Conservation (phyloP, 2,329 filamentous ascomycete genomes). For the Neofusicoccum laricinum region DNA sequence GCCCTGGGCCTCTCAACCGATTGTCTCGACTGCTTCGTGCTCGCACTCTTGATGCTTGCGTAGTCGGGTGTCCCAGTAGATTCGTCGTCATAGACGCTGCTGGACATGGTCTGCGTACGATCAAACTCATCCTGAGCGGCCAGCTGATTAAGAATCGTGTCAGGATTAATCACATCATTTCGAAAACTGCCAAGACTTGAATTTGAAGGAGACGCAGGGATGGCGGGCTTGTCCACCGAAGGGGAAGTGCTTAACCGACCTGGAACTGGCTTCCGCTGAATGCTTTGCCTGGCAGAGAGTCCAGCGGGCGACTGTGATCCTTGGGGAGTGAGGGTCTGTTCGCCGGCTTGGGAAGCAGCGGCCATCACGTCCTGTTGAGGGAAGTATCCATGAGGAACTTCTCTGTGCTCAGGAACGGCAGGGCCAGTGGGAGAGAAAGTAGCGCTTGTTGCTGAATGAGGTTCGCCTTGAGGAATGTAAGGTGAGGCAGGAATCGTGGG, state of each 20-base stretch:
- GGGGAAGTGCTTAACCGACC: constrained; percentile 38
- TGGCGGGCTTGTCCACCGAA: constrained; percentile 31
- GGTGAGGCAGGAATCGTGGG: constrained; percentile 48
- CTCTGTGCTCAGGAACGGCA: constrained; percentile 34
- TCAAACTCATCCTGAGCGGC: constrained; percentile 22
- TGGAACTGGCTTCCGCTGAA: constrained; percentile 41
- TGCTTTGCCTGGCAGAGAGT: constrained; percentile 7
- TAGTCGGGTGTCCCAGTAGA: constrained; percentile 74
- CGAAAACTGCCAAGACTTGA: constrained; percentile 44
- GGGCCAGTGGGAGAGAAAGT: constrained; percentile 32
- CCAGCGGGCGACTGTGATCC: constrained; percentile 21
- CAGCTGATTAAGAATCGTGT: constrained; percentile 40
- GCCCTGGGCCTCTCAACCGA: constrained; percentile 64
- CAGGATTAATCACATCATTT: constrained; percentile 44
- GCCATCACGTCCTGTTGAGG: constrained; percentile 8
- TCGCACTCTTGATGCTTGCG: constrained; percentile 59
- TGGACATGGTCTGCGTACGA: constrained; percentile 36
- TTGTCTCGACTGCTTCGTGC: constrained; percentile 39
- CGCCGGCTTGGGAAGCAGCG: constrained; percentile 21
- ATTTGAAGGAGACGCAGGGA: constrained; percentile 34
- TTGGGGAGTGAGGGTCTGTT: constrained; percentile 22
- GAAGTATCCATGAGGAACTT: constrained; percentile 25
- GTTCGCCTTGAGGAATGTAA: constrained; percentile 38
- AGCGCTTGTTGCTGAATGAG: constrained; percentile 19
- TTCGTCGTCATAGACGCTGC: constrained; percentile 60